A percentile compares a stretch with the other conserved stretches of the same genome.
Conservation (phyloP, 192 early-diverging fungal genomes). For the Powellomyces hirtus region DNA sequence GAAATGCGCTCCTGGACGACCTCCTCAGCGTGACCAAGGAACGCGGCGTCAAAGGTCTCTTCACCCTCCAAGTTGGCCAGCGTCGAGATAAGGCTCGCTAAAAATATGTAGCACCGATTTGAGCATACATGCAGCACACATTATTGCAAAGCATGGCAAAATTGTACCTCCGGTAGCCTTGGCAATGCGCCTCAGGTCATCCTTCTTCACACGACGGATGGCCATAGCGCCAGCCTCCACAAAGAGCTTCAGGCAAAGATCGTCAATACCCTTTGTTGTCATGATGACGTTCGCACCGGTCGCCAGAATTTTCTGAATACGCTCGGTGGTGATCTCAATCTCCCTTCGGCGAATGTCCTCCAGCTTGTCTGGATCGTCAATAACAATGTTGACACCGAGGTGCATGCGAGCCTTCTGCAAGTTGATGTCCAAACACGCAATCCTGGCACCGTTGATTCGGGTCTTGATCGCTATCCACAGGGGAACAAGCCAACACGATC, state of each 20-base stretch:
- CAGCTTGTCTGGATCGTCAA: conserved; percentile 97
- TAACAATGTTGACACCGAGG: conserved; percentile 95
- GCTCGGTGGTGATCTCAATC: conserved; percentile 93
- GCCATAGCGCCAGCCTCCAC: conserved; percentile 98
- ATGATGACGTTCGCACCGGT: conserved; percentile 96
- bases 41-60: conserved; percentile 89
- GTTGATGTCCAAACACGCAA: conserved; percentile 98
- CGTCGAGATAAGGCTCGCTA: conserved; percentile 87
- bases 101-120: neutral
- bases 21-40: conserved; percentile 90
- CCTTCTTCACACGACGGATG: conserved; percentile 93
- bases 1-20: conserved; percentile 97
- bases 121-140: neutral
- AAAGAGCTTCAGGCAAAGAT: conserved; percentile 96
- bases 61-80: conserved; percentile 98
- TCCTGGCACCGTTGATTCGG: conserved; percentile 82
- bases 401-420: conserved; percentile 97
- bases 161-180: conserved; percentile 85
- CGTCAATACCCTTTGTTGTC: conserved; percentile 99
- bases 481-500: neutral
- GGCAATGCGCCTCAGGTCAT: conserved; percentile 96
- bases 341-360: conserved; percentile 95
- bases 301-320: conserved; percentile 90
- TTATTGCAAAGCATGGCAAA: neutral
- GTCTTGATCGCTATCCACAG: conserved; percentile 85